Percentiles rank a stretch among this genome's conserved stretches.
phyloP scores from a whole-genome alignment of 2,329 filamentous ascomycete genomes.

The Fusarium sp. region DNA sequence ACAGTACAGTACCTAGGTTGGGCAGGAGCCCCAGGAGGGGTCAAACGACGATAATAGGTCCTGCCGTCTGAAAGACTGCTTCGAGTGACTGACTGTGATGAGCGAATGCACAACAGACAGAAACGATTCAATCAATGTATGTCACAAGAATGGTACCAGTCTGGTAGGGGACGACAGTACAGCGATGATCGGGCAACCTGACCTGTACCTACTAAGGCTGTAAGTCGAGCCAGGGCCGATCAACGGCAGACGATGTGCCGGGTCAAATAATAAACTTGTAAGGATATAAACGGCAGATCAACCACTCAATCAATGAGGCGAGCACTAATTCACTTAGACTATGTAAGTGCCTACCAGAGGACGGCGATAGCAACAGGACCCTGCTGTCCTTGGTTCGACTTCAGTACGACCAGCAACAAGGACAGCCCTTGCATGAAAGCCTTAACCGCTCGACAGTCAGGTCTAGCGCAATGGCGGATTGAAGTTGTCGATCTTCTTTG shows the following conservation, averaged over 20 bases:
- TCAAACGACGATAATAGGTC: slow-evolving; percentile 28
- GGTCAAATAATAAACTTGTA: slow-evolving; percentile 15
- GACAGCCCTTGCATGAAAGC: slow-evolving; percentile 34
- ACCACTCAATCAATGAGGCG: slow-evolving; percentile 29
- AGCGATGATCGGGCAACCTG: slow-evolving; percentile 13
- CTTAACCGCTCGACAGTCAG: slow-evolving; percentile 23
- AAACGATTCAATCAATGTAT: slow-evolving; percentile 17
- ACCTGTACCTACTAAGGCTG: not conserved
- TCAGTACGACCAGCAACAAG: slow-evolving; percentile 16
- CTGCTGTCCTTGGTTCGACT: slow-evolving; percentile 23
- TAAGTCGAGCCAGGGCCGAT: slow-evolving; percentile 5
- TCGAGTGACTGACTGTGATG: slow-evolving; percentile 3
- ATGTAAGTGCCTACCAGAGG: not conserved
- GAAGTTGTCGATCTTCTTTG: slow-evolving; percentile 4
- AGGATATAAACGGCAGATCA: slow-evolving; percentile 9
- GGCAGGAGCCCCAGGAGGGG: slow-evolving; percentile 17
- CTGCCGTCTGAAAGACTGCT: slow-evolving; percentile 8
- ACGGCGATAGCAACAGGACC: slow-evolving; percentile 13
- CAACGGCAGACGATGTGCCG: slow-evolving; percentile 25
- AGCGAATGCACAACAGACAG: slow-evolving; percentile 17
- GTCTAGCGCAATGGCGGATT: slow-evolving; percentile 14
- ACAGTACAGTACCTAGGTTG: slow-evolving; percentile 1
- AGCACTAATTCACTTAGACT: not conserved
- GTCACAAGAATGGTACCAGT: slow-evolving; percentile 22
- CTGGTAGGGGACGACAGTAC: slow-evolving; percentile 29